Conservation (phyloP, 192 early-diverging fungal genomes). For the Linderina pennispora region DNA sequence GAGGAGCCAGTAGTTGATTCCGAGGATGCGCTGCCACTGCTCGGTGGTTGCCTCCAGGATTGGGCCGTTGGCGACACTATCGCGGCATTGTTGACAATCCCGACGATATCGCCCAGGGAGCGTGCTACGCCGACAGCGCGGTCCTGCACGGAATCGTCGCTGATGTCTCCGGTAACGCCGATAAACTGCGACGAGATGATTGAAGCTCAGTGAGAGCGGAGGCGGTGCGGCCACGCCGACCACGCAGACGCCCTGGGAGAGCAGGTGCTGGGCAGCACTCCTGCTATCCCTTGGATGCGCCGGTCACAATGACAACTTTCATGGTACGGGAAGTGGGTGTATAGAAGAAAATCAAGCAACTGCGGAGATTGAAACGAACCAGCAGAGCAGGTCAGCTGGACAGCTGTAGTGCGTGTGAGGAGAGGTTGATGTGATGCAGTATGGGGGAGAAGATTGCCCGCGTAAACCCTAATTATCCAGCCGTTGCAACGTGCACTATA, state of each 20-base stretch:
- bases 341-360: too few species aligned
- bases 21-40: constrained; percentile 7
- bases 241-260: constrained; percentile 29
- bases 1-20: constrained; percentile 22
- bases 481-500: too few species aligned
- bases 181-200: constrained; percentile 58
- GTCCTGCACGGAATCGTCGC: constrained; percentile 20
- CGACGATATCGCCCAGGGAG: background rate
- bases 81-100: constrained; percentile 40
- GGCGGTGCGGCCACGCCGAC: constrained; percentile 59
- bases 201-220: constrained; percentile 38
- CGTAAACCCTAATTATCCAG: too few species aligned
- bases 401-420: too few species aligned
- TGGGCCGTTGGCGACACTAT: constrained; percentile 7
- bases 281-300: constrained; percentile 32
- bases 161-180: constrained; percentile 57
- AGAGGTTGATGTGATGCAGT: too few species aligned
- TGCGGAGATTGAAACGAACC: too few species aligned
- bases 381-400: too few species aligned
- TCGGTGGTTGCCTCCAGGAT: constrained; percentile 6
- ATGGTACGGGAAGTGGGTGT: too few species aligned
- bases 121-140: background rate
- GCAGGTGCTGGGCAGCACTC: constrained; percentile 17
- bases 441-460: too few species aligned
- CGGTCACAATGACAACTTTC: constrained; percentile 21